Evolutionary conservation across 2,329 filamentous ascomycete species (phyloP).

Genomic region (Fusarium aywerte): DNA sequence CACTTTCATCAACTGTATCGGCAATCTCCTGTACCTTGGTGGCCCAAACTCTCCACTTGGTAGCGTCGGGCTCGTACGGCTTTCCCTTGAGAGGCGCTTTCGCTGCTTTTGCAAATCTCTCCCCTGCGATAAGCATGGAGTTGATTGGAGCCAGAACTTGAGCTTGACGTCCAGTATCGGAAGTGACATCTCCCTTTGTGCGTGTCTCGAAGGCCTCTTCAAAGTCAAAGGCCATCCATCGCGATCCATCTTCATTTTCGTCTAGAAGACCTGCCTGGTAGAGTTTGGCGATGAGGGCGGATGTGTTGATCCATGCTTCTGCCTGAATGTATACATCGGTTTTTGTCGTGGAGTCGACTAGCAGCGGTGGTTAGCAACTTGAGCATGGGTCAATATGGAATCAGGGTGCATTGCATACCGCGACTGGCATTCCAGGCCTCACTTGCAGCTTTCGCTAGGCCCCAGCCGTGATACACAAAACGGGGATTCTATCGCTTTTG

Average conservation of each 20-base stretch:
- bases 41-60: slow-evolving; percentile 15
- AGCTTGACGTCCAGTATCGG: neutral
- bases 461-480: slow-evolving; percentile 16
- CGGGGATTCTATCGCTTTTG: neutral
- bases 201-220: neutral
- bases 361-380: neutral
- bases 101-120: neutral
- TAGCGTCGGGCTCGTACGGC: neutral
- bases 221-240: slow-evolving; percentile 4
- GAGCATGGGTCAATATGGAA: too few species aligned
- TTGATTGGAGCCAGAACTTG: slow-evolving; percentile 9
- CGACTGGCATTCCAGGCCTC: slow-evolving; percentile 5
- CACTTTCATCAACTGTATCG: neutral
- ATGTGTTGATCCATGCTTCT: neutral
- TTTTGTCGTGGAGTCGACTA: neutral
- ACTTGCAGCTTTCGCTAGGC: neutral
- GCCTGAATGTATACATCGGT: neutral
- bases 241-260: neutral
- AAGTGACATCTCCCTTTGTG: neutral
- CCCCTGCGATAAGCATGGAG: slow-evolving; percentile 8
- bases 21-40: neutral
- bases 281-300: slow-evolving; percentile 15
- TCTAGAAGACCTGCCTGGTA: neutral
- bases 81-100: neutral
- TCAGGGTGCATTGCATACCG: neutral